A percentile compares a stretch with the other conserved stretches of the same genome.
Conservation (phyloP, 2,329 filamentous ascomycete genomes). For the Monilinia fructigena region DNA sequence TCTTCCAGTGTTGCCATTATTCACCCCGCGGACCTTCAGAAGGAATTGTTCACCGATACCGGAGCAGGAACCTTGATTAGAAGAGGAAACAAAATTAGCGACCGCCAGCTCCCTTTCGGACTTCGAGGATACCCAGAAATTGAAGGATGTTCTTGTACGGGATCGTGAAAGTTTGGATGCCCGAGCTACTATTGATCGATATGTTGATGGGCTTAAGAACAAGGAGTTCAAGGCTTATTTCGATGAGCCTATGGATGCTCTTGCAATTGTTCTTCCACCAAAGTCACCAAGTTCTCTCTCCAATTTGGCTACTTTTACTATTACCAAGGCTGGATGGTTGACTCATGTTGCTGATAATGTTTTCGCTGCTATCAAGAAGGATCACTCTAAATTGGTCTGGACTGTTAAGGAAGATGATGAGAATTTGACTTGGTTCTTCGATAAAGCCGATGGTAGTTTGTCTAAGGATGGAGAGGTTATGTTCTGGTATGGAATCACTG, state of each 20-base stretch:
- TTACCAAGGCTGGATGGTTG: constrained; percentile 92
- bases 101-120: constrained; percentile 69
- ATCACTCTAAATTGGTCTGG: constrained; percentile 88
- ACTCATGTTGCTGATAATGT: constrained; percentile 95
- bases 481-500: constrained; percentile 86
- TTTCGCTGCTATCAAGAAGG: constrained; percentile 89
- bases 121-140: constrained; percentile 70
- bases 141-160: constrained; percentile 79
- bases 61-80: constrained; percentile 92
- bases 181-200: constrained; percentile 79
- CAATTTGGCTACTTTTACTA: constrained; percentile 85
- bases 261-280: constrained; percentile 83
- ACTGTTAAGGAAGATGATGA: constrained; percentile 96
- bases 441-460: constrained; percentile 91
- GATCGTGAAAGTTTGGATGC: constrained; percentile 81
- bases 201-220: constrained; percentile 73
- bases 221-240: constrained; percentile 90
- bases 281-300: constrained; percentile 65
- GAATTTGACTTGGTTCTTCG: constrained; percentile 97
- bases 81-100: constrained; percentile 86
- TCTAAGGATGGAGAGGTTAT: constrained; percentile 83
- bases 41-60: constrained; percentile 94
- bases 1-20: constrained; percentile 97
- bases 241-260: constrained; percentile 88
- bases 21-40: constrained; percentile 91